A percentile compares a stretch with the other conserved stretches of the same genome.
phyloP scores from a whole-genome alignment of 2,329 filamentous ascomycete genomes.

The Aspergillus amoenus region DNA sequence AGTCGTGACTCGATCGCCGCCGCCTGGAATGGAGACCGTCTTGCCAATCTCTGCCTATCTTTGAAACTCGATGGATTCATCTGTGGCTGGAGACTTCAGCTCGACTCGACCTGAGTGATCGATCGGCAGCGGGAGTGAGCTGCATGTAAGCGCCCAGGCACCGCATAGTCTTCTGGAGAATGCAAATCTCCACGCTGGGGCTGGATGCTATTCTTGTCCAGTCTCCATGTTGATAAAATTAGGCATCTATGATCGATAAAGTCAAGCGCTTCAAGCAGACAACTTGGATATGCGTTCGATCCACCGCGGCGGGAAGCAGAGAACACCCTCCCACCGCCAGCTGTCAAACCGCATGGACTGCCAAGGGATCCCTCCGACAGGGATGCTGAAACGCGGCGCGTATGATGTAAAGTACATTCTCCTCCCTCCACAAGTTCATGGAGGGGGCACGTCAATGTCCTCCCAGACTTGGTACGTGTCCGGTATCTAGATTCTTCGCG shows the following conservation, averaged over 20 bases:
- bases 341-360: not conserved
- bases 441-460: not conserved
- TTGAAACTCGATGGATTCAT: slow-evolving; percentile 7
- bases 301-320: slow-evolving; percentile 19
- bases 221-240: not conserved
- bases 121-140: slow-evolving; percentile 8
- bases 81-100: slow-evolving; percentile 3
- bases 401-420: slow-evolving; percentile 12
- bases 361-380: slow-evolving; percentile 8
- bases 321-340: slow-evolving; percentile 19
- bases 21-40: not conserved
- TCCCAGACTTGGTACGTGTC: not conserved
- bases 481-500: not conserved
- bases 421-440: not conserved
- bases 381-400: slow-evolving; percentile 23
- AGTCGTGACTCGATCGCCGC: not conserved
- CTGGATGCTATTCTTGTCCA: slow-evolving; percentile 13
- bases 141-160: slow-evolving; percentile 11
- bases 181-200: slow-evolving; percentile 3
- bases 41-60: not conserved
- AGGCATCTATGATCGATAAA: not conserved
- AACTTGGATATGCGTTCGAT: not conserved
- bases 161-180: not conserved
- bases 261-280: not conserved
- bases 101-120: slow-evolving; percentile 9